Percentiles rank a stretch among this genome's conserved stretches.
Conservation (phyloP, 2,329 filamentous ascomycete genomes). For the Phyllosticta citriasiana region DNA sequence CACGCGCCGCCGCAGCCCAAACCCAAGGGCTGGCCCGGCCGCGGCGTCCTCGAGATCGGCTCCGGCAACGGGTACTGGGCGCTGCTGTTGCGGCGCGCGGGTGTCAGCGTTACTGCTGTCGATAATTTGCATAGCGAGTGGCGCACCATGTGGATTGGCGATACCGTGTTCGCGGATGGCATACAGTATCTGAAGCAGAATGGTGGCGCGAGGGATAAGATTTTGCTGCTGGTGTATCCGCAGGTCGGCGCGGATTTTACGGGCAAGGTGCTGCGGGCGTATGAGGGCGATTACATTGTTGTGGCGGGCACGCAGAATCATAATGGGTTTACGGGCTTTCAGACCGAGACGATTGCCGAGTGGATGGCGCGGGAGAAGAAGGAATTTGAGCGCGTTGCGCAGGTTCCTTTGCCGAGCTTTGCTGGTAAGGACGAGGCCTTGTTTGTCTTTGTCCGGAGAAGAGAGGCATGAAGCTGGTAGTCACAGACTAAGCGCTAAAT, state of each 20-base stretch:
- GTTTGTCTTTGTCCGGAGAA: slow-evolving; percentile 48
- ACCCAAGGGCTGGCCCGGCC: slow-evolving; percentile 26
- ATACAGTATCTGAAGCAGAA: slow-evolving; percentile 44
- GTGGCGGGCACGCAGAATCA: slow-evolving; percentile 65
- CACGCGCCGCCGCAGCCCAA: slow-evolving; percentile 18
- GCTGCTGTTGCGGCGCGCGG: slow-evolving; percentile 56
- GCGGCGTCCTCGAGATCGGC: slow-evolving; percentile 54
- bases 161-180: slow-evolving; percentile 56
- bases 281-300: slow-evolving; percentile 53
- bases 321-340: slow-evolving; percentile 66
- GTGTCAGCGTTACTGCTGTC: slow-evolving; percentile 50
- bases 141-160: slow-evolving; percentile 57
- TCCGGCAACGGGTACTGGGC: slow-evolving; percentile 69
- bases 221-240: slow-evolving; percentile 64
- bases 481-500: neutral
- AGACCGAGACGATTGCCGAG: slow-evolving; percentile 51
- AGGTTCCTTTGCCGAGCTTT: slow-evolving; percentile 63
- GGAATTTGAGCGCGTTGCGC: slow-evolving; percentile 50
- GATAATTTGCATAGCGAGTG: slow-evolving; percentile 61
- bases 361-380: slow-evolving; percentile 52
- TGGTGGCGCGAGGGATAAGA: slow-evolving; percentile 41
- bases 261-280: slow-evolving; percentile 49
- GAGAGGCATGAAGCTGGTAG: neutral
- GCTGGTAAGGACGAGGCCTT: slow-evolving; percentile 67
- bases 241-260: slow-evolving; percentile 61